Percentiles rank a stretch among this genome's conserved stretches.
Conservation (phyloP, 345 rosid genomes). For the Psidium friedrichsthalianum region DNA sequence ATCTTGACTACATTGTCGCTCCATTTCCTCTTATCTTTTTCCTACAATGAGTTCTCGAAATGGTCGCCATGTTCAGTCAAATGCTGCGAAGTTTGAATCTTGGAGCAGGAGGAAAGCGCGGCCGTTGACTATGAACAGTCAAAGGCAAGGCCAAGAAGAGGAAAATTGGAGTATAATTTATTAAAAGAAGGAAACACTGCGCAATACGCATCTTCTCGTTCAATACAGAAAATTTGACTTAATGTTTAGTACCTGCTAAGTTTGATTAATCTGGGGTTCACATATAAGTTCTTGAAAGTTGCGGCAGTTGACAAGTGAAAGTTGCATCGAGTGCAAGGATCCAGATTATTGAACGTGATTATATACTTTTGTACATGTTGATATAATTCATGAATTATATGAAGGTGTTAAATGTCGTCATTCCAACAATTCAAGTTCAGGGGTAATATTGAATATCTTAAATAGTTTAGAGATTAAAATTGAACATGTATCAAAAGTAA, state of each 20-base stretch:
- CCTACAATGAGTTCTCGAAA: not conserved
- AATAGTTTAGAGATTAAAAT: no score
- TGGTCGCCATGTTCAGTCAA: not conserved
- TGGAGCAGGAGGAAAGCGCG: not conserved
- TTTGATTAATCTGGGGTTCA: not conserved
- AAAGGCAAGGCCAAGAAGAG: not conserved
- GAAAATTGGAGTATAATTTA: not conserved
- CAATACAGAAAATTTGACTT: not conserved
- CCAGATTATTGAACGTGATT: no score
- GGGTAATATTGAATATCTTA: no score
- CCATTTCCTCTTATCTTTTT: no score
- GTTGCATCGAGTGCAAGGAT: no score
- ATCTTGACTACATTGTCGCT: no score
- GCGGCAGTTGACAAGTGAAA: not conserved
- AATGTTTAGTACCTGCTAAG: not conserved
- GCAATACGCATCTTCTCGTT: not conserved
- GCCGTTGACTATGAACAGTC: not conserved
- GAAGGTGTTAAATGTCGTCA: no score
- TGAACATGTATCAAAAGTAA: no score
- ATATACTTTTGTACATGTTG: no score
- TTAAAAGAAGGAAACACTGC: not conserved
- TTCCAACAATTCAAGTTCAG: no score
- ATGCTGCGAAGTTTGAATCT: not conserved
- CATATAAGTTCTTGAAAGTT: not conserved
- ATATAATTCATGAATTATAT: no score